Evolutionary conservation across 2,329 filamentous ascomycete genomes (phyloP).

Genomic region (Pseudocercospora fuligena): DNA sequence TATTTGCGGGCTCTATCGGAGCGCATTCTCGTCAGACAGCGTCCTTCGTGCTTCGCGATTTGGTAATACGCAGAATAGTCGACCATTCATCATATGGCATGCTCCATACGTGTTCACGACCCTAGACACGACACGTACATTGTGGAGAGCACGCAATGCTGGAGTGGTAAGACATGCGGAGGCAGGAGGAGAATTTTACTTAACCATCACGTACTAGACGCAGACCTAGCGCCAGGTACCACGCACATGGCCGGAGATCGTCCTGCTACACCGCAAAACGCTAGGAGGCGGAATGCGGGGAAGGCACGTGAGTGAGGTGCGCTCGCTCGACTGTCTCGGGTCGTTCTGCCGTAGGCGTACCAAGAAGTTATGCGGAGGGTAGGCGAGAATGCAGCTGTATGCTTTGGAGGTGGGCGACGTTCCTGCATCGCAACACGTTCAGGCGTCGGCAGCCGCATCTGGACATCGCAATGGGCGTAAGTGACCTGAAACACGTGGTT

Average conservation of each 20-base stretch:
- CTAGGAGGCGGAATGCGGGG: slow-evolving; percentile 18
- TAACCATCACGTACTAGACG: slow-evolving; percentile 25
- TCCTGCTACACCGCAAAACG: slow-evolving; percentile 15
- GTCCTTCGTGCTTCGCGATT: slow-evolving; percentile 1
- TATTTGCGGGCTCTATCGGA: neutral
- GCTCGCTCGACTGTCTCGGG: neutral
- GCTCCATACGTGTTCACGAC: neutral
- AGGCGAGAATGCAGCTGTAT: neutral
- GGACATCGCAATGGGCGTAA: neutral
- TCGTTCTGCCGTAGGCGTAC: slow-evolving; percentile 3
- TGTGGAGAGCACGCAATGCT: slow-evolving; percentile 18
- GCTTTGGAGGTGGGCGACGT: neutral
- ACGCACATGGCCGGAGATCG: slow-evolving; percentile 21
- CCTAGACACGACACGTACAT: neutral
- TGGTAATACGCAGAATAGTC: slow-evolving; percentile 5
- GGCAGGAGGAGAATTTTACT: slow-evolving; percentile 19
- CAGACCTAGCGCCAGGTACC: slow-evolving; percentile 21
- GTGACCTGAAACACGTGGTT: slow-evolving; percentile 5
- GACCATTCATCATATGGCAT: neutral
- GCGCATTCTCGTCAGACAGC: neutral
- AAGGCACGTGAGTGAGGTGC: slow-evolving; percentile 1
- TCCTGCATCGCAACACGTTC: neutral
- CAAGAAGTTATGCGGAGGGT: neutral
- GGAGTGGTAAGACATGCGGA: slow-evolving; percentile 7
- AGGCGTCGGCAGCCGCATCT: neutral